Evolutionary conservation across 352 stramenopile species (phyloP).

Genomic region (Nothophytophthora sp.): DNA sequence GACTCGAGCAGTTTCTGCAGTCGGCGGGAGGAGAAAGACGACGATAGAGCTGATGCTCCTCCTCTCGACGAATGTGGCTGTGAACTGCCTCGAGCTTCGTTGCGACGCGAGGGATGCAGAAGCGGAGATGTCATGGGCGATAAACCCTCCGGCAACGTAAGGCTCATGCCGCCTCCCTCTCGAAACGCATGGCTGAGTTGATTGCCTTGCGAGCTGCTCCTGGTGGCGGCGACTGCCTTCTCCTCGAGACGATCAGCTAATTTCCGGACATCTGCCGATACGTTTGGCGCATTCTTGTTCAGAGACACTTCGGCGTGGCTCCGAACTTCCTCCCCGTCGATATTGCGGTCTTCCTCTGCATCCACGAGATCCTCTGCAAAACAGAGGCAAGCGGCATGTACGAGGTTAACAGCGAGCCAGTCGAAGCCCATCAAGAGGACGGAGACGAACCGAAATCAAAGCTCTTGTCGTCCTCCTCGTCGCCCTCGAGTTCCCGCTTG

Average conservation of each 20-base stretch:
- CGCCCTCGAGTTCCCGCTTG: slow-evolving; percentile 3
- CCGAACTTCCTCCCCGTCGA: slow-evolving; percentile 5
- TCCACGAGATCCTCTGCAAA: slow-evolving; percentile 40
- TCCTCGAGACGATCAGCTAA: background rate
- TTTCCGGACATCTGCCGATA: background rate
- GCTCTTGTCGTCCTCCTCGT: slow-evolving; percentile 22
- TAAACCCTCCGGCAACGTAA: background rate
- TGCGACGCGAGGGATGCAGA: slow-evolving; percentile 3
- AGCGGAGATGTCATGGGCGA: slow-evolving; percentile 12
- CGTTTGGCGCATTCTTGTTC: background rate
- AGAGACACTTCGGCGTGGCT: background rate
- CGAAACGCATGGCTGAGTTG: slow-evolving; percentile 2
- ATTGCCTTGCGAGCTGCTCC: slow-evolving; percentile 4
- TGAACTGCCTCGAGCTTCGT: slow-evolving; percentile 2
- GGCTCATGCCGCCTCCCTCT: background rate
- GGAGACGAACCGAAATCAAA: slow-evolving; percentile 56
- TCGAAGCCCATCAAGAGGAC: background rate
- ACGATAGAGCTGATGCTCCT: slow-evolving; percentile 6
- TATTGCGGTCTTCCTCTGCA: slow-evolving; percentile 9
- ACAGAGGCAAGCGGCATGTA: background rate
- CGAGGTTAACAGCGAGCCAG: background rate
- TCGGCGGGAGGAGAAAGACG: slow-evolving; percentile 40
- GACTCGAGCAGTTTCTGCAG: slow-evolving; percentile 68
- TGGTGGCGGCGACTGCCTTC: background rate
- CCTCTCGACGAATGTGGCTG: background rate